phyloP scores from a whole-genome alignment of 345 rosid species.

The Eucalyptus guilfoylei region DNA sequence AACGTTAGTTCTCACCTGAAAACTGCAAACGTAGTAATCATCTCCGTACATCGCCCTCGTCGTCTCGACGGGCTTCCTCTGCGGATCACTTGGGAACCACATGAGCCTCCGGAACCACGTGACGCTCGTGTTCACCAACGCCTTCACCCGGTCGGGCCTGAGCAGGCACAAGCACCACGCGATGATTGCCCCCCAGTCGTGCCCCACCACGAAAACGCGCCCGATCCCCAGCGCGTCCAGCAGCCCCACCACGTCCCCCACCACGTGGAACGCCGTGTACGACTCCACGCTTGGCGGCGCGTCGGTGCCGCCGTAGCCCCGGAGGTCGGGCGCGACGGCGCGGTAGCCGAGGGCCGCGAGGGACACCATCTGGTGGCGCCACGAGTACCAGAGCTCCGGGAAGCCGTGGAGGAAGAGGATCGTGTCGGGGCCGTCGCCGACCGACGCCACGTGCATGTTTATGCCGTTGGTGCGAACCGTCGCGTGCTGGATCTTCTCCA shows the following conservation, averaged over 20 bases:
- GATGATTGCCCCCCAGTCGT: constrained; percentile 67
- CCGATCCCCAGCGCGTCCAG: constrained; percentile 20
- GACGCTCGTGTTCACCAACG: constrained; percentile 56
- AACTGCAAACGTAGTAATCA: constrained; percentile 64
- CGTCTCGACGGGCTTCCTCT: constrained; percentile 23
- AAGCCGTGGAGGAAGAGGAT: constrained; percentile 23
- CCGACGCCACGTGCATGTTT: constrained; percentile 18
- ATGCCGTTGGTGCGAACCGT: constrained; percentile 14
- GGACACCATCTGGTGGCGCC: constrained; percentile 66
- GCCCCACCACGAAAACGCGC: constrained; percentile 53
- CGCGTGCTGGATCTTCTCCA: constrained; percentile 20
- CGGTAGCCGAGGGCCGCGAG: constrained; percentile 50
- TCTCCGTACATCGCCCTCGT: constrained; percentile 38
- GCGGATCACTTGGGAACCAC: constrained; percentile 25
- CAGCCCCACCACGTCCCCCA: constrained; percentile 20
- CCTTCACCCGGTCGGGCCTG: constrained; percentile 55
- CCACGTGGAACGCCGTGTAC: constrained; percentile 23
- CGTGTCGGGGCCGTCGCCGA: constrained; percentile 5
- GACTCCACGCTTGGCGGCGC: constrained; percentile 21
- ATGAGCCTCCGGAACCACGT: constrained; percentile 1
- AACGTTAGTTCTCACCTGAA: constrained; percentile 27
- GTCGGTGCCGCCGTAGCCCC: constrained; percentile 65
- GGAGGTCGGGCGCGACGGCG: constrained; percentile 65
- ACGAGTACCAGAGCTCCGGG: constrained; percentile 32
- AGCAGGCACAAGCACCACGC: constrained; percentile 55